Evolutionary conservation across 2,329 filamentous ascomycete species (phyloP), one percentile per base, ranked within the genome.

Genomic region (Pleoardoris graminearum): DNA sequence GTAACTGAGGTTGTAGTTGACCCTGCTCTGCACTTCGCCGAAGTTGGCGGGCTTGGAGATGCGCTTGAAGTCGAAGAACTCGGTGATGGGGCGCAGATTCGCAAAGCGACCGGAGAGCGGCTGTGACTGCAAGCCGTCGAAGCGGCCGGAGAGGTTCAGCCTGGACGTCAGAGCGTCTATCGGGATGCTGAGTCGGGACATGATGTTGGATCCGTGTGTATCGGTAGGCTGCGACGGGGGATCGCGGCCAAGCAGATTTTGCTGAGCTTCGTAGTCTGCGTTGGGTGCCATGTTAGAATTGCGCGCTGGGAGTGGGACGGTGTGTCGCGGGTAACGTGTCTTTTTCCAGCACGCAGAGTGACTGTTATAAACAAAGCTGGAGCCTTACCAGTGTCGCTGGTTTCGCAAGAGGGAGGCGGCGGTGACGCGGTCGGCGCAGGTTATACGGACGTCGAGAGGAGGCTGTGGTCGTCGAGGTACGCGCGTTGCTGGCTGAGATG

Each of bases 1-100:
- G 80, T 97, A 89, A 74, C 89, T 86, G 61, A 99, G 79, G 77
- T 99, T 99, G 86, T 97, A 97, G 82, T 95, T 96, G 79, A 96
- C 87, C 61, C 93, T 86, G 65, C 88, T 91, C 77, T 97, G 93
- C 60, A 91, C 85, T 76, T 97, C 92, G 61, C 80, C 80, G 68
- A 97, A 97, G 79, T 95, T 95, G 71, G 84, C 85, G 23, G 94
- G 94, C 80, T 97, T 99, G 62, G 91, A 96, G 51, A 99, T 69
- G 64, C 92, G 91, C 85, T 97, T 97, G 78, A 97, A 76, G 77
- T 97, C 92, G 75, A 97, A 83, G 78, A 99, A 99, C 77, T 99
- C 94, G 73, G 87, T 86, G 65, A 97, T 76, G 56, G 94, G 93
- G 55, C 87, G 89, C 70, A 99, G 83, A 78, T 97, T 97, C 75